Base-by-base conservation (phyloP, 1,284 basidiomycete genomes). In the Sanghuangporus baumii region DNA sequence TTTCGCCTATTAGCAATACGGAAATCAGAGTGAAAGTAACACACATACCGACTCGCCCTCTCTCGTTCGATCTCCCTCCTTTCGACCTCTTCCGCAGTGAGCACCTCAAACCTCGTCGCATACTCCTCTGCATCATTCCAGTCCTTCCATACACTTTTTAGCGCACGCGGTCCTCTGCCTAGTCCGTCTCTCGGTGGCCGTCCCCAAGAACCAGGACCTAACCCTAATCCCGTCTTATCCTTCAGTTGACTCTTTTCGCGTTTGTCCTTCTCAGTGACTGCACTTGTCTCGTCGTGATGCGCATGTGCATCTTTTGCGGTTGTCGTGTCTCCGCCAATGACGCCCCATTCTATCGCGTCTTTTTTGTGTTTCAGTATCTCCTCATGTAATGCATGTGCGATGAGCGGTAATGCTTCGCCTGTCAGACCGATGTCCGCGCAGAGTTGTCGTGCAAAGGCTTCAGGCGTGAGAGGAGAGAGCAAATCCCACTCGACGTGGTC, bases 401-500 rank as follows among this genome's bases (percentile, higher is more conserved):
- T 87, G 54, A 98, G 82, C 3, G 95, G 92, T 11, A 88, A 74
- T 0, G 95, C 93, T 73, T 97, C 94, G 34, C 93, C 92, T 0
- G 89, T 82, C 1, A 99, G 81, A 2, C 94, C 95, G 7, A 98
- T 84, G 68, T 99, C 96, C 41, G 82, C 75, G 70, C 91, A 94
- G 56, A 98, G 88, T 63, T 85, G 86, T 41, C 78, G 75, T 0
- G 96, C 87, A 71, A 98, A 99, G 1, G 79, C 80, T 71, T 96
- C 90, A 0, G 96, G 96, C 0, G 95, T 96, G 16, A 98, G 84
- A 0, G 90, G 83, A 0, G 96, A 98, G 37, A 94, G 85, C 6
- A 99, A 82, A 74, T 99, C 96, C 97, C 97, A 99, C 76, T 99
- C 97, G 69, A 99, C 93, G 67, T 96, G 92, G 76, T 99, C 96